phyloP scores from a whole-genome alignment of 306 rosid genomes.

The Begonia peltatifolia region DNA sequence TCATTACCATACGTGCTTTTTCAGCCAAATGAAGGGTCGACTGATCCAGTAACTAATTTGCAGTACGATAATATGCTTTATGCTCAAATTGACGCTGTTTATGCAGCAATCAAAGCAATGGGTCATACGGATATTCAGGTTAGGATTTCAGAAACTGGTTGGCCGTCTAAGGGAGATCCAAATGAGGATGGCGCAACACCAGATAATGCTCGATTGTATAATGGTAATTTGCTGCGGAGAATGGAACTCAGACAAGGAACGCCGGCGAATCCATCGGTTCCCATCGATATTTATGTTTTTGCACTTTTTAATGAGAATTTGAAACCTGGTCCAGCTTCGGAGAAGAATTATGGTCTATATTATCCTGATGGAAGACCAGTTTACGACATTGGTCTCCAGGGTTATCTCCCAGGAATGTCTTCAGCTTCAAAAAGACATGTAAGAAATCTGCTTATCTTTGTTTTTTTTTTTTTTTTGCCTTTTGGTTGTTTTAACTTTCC shows the following conservation, averaged over 20 bases:
- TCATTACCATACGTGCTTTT: slow-evolving; percentile 60
- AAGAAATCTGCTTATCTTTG: slow-evolving; percentile 9
- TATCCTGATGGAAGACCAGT: slow-evolving; percentile 73
- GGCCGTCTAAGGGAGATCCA: slow-evolving; percentile 83
- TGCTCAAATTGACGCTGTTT: slow-evolving; percentile 79
- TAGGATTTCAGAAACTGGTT: slow-evolving; percentile 75
- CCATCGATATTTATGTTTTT: slow-evolving; percentile 59
- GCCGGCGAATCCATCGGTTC: slow-evolving; percentile 67
- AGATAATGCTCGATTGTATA: slow-evolving; percentile 51
- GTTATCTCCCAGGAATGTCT: slow-evolving; percentile 33
- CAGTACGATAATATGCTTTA: slow-evolving; percentile 88
- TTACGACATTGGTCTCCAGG: slow-evolving; percentile 53
- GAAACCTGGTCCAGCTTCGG: slow-evolving; percentile 68
- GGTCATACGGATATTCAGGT: slow-evolving; percentile 68
- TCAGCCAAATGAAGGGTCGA: slow-evolving; percentile 57
- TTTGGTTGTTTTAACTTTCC: no score
- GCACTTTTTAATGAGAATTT: slow-evolving; percentile 76
- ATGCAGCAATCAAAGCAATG: slow-evolving; percentile 60
- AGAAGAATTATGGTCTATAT: slow-evolving; percentile 76
- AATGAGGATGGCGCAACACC: slow-evolving; percentile 57
- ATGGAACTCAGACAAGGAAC: slow-evolving; percentile 46
- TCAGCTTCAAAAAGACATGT: slow-evolving; percentile 31
- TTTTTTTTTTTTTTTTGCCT: no score
- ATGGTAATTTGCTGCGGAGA: slow-evolving; percentile 47
- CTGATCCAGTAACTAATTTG: slow-evolving; percentile 55